Percentiles rank a stretch among this genome's conserved stretches.
phyloP scores from a whole-genome alignment of 495 filamentous ascomycete genomes.

The Xylaria curta region DNA sequence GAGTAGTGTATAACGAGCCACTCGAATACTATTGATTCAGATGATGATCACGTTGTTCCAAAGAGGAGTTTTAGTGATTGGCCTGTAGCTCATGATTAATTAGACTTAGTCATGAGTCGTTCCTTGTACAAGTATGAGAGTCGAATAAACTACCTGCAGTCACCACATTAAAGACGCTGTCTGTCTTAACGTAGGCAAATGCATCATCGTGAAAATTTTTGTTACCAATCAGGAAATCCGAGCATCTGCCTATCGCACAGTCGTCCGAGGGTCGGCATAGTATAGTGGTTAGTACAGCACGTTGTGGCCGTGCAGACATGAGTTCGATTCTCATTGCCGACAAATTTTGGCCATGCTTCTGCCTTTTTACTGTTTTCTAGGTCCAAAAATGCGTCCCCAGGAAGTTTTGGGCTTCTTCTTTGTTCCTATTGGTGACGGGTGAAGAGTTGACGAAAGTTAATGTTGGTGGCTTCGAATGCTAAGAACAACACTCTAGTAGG shows the following conservation, averaged over 20 bases:
- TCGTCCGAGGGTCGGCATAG: background rate
- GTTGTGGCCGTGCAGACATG: constrained; percentile 21
- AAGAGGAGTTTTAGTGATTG: background rate
- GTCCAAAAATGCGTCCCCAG: background rate
- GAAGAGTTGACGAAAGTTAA: background rate
- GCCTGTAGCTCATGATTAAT: background rate
- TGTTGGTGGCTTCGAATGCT: background rate
- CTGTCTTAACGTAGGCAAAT: background rate
- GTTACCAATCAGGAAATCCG: background rate
- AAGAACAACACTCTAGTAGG: background rate
- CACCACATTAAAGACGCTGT: background rate
- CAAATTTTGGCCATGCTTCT: background rate
- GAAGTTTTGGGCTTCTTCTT: background rate
- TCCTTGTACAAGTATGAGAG: background rate
- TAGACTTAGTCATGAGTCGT: background rate
- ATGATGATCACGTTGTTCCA: background rate
- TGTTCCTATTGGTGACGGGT: background rate
- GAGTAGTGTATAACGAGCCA: constrained; percentile 8
- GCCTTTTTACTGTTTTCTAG: background rate
- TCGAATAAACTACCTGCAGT: background rate
- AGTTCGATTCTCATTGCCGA: constrained; percentile 17
- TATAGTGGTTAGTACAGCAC: constrained; percentile 23
- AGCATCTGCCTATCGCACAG: background rate
- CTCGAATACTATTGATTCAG: background rate
- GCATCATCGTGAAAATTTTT: background rate